Evolutionary conservation across 208 protist species (phyloP).

Genomic region (Lotmaria passim): DNA sequence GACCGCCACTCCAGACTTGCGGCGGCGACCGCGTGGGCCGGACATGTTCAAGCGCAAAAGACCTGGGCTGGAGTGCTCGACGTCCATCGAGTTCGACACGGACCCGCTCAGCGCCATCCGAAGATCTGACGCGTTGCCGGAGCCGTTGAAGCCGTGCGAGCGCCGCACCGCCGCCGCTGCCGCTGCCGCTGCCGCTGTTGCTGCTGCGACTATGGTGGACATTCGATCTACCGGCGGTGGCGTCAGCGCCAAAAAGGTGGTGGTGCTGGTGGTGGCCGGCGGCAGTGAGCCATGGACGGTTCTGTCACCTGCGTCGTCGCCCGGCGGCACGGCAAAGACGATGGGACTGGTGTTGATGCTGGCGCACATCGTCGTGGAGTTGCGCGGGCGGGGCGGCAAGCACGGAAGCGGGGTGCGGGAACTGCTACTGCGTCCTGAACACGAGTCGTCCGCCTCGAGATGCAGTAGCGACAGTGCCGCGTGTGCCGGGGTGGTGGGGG

Average conservation of each 20-base stretch:
- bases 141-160: slow-evolving; percentile 4
- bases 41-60: not conserved
- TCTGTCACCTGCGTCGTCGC: no score
- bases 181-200: no score
- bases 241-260: not conserved
- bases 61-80: not conserved
- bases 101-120: slow-evolving; percentile 2
- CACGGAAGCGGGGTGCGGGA: not conserved
- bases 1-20: not conserved
- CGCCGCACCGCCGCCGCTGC: no score
- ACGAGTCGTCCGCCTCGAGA: slow-evolving; percentile 4
- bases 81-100: not conserved
- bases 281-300: no score
- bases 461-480: slow-evolving; percentile 12
- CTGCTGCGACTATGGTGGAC: not conserved
- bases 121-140: slow-evolving; percentile 5
- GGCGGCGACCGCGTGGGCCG: slow-evolving; percentile 8
- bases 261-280: not conserved
- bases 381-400: not conserved
- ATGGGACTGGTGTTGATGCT: no score
- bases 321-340: no score
- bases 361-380: slow-evolving; percentile 3
- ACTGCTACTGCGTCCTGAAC: not conserved
- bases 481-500: no score
- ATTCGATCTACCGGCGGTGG: not conserved